A percentile compares a stretch with the other conserved stretches of the same genome.
Conservation (phyloP, 768 basidiomycete species). For the Pleurotus pulmonarius region DNA sequence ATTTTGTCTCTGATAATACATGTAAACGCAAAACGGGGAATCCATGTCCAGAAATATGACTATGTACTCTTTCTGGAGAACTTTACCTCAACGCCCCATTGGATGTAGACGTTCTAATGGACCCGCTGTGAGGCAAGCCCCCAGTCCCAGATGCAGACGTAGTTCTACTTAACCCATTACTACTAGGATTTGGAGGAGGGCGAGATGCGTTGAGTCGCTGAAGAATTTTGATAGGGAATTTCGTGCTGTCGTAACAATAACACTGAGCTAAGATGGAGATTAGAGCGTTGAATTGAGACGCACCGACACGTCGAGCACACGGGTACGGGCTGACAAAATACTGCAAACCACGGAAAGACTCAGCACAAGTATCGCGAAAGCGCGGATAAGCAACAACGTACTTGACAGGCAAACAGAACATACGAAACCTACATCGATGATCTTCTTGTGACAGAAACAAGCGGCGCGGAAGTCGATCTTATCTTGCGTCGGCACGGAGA, state of each 20-base stretch:
- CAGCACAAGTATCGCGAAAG: no score
- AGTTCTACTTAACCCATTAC: conserved; percentile 7
- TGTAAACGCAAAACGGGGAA: no score
- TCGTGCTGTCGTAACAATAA: conserved; percentile 53
- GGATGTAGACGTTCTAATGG: conserved; percentile 11
- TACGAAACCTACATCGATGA: conserved; percentile 94
- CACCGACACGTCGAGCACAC: conserved; percentile 94
- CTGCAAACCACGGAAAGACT: conserved; percentile 32
- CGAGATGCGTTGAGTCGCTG: conserved; percentile 71
- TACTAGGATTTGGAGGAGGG: conserved; percentile 25
- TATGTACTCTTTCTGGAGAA: background rate
- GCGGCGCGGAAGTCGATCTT: conserved; percentile 96
- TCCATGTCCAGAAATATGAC: no score
- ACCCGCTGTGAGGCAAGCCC: conserved; percentile 15
- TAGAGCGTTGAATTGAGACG: conserved; percentile 22
- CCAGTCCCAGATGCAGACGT: background rate
- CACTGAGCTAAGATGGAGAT: background rate
- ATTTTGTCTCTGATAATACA: no score
- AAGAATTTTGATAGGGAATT: conserved; percentile 92
- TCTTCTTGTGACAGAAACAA: conserved; percentile 98
- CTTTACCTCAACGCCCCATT: conserved; percentile 11
- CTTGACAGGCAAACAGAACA: conserved; percentile 99
- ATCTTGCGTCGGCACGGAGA: conserved; percentile 90
- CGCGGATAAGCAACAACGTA: conserved; percentile 33
- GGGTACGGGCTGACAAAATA: conserved; percentile 91